phyloP scores from a whole-genome alignment of 768 basidiomycete species.

The Hypholoma fasciculare region DNA sequence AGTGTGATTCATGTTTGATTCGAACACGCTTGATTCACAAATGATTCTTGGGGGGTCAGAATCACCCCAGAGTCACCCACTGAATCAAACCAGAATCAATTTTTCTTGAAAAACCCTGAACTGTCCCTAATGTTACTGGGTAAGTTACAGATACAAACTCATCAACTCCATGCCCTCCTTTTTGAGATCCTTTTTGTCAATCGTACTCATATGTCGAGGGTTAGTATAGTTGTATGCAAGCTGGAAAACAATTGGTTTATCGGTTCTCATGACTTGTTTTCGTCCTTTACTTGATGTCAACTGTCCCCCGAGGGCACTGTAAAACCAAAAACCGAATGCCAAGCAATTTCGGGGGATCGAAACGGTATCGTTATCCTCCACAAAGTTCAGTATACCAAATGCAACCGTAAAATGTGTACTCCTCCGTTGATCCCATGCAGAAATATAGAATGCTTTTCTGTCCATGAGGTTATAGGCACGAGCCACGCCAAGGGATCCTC shows the following conservation, averaged over 20 bases:
- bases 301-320: slow-evolving; percentile 1
- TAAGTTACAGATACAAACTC: neutral
- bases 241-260: slow-evolving; percentile 2
- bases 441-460: neutral
- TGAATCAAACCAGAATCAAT: too few relatives aligned
- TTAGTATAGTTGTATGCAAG: neutral
- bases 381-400: slow-evolving; percentile 2
- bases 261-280: slow-evolving; percentile 1
- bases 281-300: slow-evolving; percentile 4
- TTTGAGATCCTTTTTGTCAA: slow-evolving; percentile 4
- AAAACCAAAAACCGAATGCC: slow-evolving; percentile 6
- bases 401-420: neutral
- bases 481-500: neutral
- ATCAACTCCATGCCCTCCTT: slow-evolving; percentile 7
- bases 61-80: too few relatives aligned
- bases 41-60: too few relatives aligned
- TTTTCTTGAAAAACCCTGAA: too few relatives aligned
- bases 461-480: slow-evolving; percentile 1
- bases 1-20: too few relatives aligned
- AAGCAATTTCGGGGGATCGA: slow-evolving; percentile 1
- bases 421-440: neutral
- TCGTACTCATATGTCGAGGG: neutral
- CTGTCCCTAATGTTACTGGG: neutral
- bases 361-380: slow-evolving; percentile 5
- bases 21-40: too few relatives aligned